These are phyloP conservation scores for Solanum gracilifrons DNA, from an alignment of 257 asterid species.

Conservation along the genomic window DNA sequence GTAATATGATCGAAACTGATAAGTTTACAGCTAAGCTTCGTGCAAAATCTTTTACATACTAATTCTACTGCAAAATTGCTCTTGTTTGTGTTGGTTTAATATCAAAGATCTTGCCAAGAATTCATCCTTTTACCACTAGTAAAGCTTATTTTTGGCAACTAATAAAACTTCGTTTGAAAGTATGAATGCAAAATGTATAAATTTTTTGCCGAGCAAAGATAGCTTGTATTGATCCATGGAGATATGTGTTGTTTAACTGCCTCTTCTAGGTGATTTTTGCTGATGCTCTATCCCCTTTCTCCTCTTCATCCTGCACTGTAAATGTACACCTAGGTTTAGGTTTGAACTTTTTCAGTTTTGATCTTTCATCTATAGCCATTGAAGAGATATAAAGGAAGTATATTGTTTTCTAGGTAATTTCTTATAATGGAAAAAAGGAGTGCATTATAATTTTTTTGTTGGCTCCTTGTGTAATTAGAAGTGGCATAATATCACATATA, in stretches of 20 bases:
- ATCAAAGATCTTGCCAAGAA: not conserved
- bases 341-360: not conserved
- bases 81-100: not conserved
- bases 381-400: not conserved
- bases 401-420: not conserved
- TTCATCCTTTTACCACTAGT: not conserved
- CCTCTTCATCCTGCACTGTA: not conserved
- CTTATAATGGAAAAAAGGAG: not conserved
- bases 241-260: not conserved
- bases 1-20: not conserved
- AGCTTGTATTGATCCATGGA: not conserved
- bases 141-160: not conserved
- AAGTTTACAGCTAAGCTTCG: not conserved
- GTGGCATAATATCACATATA: not conserved
- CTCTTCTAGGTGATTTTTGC: not conserved
- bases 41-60: not conserved
- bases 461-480: not conserved
- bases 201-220: not conserved
- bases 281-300: not conserved
- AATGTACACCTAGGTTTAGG: not conserved
- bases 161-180: not conserved
- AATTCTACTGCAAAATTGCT: not conserved
- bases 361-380: not conserved
- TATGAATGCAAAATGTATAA: not conserved
- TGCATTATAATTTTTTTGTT: not conserved